Base-by-base conservation (phyloP, 148 eudicot species). In the Nyssa sinensis region DNA sequence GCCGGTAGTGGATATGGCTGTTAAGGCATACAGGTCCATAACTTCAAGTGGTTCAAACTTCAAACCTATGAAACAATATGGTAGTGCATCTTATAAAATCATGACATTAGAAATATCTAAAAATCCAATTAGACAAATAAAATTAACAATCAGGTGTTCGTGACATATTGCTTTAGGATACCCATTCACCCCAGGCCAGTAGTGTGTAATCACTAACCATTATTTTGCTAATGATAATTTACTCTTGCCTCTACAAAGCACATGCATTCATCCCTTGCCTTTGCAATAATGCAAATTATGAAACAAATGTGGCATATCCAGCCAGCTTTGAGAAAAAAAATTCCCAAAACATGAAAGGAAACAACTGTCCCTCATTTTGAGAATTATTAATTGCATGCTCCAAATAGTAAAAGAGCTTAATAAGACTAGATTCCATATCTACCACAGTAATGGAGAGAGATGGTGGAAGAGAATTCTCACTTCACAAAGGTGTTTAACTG, bases 401-500 rank as follows among this genome's bases (percentile, higher is more conserved):
- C 66, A n/a, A 63, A 17, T 24, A 7, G 58, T 55, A 55, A 7
- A 55, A 55, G 59, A 55, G 37, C 21, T n/a, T 41, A 65, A 19
- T 59, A 51, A 62, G 37, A 72, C 49, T 32, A 34, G 1, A 10
- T 57, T 60, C 25, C 49, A 24, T 34, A 59, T 33, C 32, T 16
- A 57, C 28, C 0, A 1, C 59, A 16, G 33, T 53, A 28, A 39
- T 19, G 58, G 49, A 70, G 64, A 63, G 51, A 17, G 61, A 31
- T 25, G 34, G 70, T 0, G 6, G 59, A 21, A 70, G 64, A 63
- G 67, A 70, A 51, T 33, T 16, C 80, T 77, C 62, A 77, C 80
- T 70, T 70, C 75, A 65, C 64, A 70, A 29, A 77, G 69, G 69
- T 37, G 44, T 77, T 63, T 74, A 27, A 77, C 64, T 32, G 75